Base-by-base conservation (phyloP, 2,329 filamentous ascomycete species). In the Rhinocladiella mackenziei region DNA sequence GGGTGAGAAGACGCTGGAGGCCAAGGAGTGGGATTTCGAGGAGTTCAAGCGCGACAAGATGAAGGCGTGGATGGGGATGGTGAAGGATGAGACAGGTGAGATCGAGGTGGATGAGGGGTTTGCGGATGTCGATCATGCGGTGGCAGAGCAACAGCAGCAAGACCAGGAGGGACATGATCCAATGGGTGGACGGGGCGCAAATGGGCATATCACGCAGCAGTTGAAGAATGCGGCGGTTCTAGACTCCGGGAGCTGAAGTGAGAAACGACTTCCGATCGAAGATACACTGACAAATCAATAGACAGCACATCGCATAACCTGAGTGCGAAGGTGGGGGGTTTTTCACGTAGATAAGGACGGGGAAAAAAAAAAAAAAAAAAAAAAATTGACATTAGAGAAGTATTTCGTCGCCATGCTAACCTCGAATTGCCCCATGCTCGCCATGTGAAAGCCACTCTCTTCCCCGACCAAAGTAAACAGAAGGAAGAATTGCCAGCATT, bases 11-110 rank as follows among this genome's bases (percentile, higher is more conserved):
- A 26, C 59, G 0, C 67, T 97, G 13, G 87, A 94, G 63, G 71
- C 77, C 22, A 65, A 70, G 15, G 89, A 95, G 63, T 97, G 91
- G 91, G 86, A 94, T 62, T 92, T 89, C 67, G 80, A 83, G 35
- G 80, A 85, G 51, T 97, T 96, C 62, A 79, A 83, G 50, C 72
- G 74, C 57, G 82, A 92, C 50, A 94, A 89, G 70, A 70, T 84
- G 74, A 59, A 64, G 36, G 68, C 69, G 55, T 83, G 80, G 80
- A 69, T 74, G 47, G 74, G 70, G 9, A 18, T 55, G 31, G 45
- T 26, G n/a, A 34, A 38, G 14, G 38, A 33, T 11, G 63, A 58
- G 0, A 62, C 62, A 22, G 69, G 71, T 49, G 66, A 63, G 13
- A 69, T 74, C 45, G 69, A 69, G 51, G 45, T 55, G 14, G 57